phyloP scores from a whole-genome alignment of 768 basidiomycete species.

The Russula griseocarnosa region DNA sequence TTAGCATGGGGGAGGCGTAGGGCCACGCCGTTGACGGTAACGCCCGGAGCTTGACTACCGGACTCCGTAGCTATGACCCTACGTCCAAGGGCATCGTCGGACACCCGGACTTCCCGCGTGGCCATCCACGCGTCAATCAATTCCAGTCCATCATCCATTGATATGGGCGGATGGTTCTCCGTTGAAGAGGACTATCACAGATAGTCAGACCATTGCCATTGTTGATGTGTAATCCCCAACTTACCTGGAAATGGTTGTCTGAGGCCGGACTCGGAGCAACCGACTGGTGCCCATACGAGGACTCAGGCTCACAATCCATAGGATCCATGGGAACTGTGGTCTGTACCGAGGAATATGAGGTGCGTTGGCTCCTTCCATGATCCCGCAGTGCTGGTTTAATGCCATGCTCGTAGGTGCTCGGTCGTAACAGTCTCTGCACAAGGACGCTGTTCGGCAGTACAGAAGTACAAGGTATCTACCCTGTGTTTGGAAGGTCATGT shows the following conservation, averaged over 20 bases:
- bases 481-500: neutral
- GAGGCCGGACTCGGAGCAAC: too few relatives aligned
- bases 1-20: neutral
- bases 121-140: too few relatives aligned
- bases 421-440: neutral
- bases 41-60: neutral
- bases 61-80: neutral
- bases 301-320: neutral
- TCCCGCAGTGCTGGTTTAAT: neutral
- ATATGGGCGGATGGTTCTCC: too few relatives aligned
- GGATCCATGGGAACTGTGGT: neutral
- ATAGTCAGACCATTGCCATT: neutral
- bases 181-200: too few relatives aligned
- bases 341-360: neutral
- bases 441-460: neutral
- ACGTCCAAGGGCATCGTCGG: neutral
- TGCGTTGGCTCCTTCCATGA: neutral
- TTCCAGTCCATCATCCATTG: too few relatives aligned
- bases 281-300: neutral
- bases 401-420: neutral
- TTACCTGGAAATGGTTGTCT: neutral
- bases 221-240: neutral
- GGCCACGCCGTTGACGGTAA: neutral
- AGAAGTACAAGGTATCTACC: constrained; percentile 1
- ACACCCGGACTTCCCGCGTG: too few relatives aligned